Evolutionary conservation across 2,329 filamentous ascomycete species (phyloP).

Genomic region (Fusarium sp.): DNA sequence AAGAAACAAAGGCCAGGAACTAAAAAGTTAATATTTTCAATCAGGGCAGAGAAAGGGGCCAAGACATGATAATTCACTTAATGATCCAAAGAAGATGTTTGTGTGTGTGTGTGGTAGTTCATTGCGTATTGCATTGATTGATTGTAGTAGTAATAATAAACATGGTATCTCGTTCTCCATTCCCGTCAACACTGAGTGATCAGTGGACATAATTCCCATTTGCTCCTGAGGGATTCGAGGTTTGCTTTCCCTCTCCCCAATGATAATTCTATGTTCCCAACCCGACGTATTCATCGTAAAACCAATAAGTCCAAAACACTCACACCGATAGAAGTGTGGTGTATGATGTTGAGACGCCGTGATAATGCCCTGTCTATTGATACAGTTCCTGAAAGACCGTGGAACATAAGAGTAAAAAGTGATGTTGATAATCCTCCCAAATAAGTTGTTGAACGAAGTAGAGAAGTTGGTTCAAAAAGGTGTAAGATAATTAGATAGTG

Average conservation of each 20-base stretch:
- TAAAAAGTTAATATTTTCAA: neutral
- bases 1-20: neutral
- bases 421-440: slow-evolving; percentile 33
- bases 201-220: slow-evolving; percentile 45
- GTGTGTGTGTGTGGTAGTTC: neutral
- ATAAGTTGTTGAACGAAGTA: slow-evolving; percentile 33
- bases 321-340: slow-evolving; percentile 27
- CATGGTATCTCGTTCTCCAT: slow-evolving; percentile 44
- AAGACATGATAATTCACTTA: neutral
- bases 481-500: slow-evolving; percentile 39
- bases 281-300: slow-evolving; percentile 45
- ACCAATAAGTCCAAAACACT: slow-evolving; percentile 22
- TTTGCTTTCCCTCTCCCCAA: slow-evolving; percentile 36
- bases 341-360: slow-evolving; percentile 45
- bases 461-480: slow-evolving; percentile 21
- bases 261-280: slow-evolving; percentile 46
- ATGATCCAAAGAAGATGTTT: too few relatives aligned
- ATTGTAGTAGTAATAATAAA: slow-evolving; percentile 18
- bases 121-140: neutral
- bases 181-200: slow-evolving; percentile 46
- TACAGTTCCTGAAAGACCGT: slow-evolving; percentile 44
- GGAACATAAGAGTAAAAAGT: slow-evolving; percentile 27
- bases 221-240: slow-evolving; percentile 30
- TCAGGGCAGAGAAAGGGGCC: slow-evolving; percentile 1
- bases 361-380: slow-evolving; percentile 46